Evolutionary conservation across 495 filamentous ascomycete genomes (phyloP).

Genomic region (Terfezia claveryi): DNA sequence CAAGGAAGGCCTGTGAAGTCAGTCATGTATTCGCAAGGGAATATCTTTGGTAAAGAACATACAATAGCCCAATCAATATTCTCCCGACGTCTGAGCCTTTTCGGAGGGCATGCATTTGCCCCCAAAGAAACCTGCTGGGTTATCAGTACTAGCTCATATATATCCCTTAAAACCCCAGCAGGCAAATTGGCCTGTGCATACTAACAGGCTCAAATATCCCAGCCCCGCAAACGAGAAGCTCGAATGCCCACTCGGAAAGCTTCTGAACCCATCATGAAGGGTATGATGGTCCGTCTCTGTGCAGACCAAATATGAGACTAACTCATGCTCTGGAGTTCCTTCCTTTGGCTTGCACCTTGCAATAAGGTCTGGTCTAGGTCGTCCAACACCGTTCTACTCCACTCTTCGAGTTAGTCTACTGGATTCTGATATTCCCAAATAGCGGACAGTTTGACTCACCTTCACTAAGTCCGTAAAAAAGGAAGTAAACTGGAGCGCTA

Average conservation of each 20-base stretch:
- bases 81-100: slow-evolving; percentile 35
- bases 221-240: slow-evolving; percentile 71
- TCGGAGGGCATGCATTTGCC: slow-evolving; percentile 7
- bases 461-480: slow-evolving; percentile 85
- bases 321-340: slow-evolving; percentile 38
- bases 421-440: background rate
- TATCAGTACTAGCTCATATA: slow-evolving; percentile 56
- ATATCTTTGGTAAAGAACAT: background rate
- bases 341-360: slow-evolving; percentile 56
- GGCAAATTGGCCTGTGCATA: slow-evolving; percentile 21
- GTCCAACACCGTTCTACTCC: slow-evolving; percentile 48
- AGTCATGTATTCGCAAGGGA: background rate
- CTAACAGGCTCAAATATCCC: slow-evolving; percentile 60
- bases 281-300: slow-evolving; percentile 54
- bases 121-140: slow-evolving; percentile 27
- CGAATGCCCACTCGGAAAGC: slow-evolving; percentile 76
- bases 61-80: slow-evolving; percentile 36
- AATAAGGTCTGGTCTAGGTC: slow-evolving; percentile 77
- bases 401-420: background rate
- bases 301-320: slow-evolving; percentile 60
- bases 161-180: slow-evolving; percentile 9
- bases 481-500: slow-evolving; percentile 51
- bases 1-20: background rate
- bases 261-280: slow-evolving; percentile 81
- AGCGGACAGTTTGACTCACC: background rate